These are phyloP conservation scores for Bremia lactucae DNA, from an alignment of 352 stramenopile genomes.

Conservation along the genomic window DNA sequence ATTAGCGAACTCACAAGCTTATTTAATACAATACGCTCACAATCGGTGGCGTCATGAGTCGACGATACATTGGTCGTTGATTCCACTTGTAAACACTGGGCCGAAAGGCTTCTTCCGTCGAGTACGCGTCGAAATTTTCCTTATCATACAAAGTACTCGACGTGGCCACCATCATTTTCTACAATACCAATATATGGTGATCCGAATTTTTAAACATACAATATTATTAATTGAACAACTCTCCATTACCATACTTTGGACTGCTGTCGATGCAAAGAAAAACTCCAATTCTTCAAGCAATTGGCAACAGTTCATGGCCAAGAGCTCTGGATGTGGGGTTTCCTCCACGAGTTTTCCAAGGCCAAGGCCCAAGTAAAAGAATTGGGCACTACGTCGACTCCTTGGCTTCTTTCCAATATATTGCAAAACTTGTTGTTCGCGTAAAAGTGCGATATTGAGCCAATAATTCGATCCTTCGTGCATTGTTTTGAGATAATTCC, in stretches of 20 bases:
- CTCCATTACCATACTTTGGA: conserved; percentile 75
- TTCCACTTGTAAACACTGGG: conserved; percentile 78
- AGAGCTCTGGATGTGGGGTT: conserved; percentile 35
- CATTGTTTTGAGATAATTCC: conserved; percentile 75
- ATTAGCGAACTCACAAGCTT: neutral
- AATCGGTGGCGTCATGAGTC: conserved; percentile 60
- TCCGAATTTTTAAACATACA: neutral
- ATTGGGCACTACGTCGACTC: conserved; percentile 51
- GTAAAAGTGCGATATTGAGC: conserved; percentile 66
- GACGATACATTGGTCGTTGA: conserved; percentile 62
- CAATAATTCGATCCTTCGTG: conserved; percentile 72
- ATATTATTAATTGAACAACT: neutral
- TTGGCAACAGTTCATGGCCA: conserved; percentile 66
- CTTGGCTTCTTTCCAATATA: conserved; percentile 46
- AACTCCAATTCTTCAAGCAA: conserved; percentile 82
- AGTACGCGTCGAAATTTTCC: conserved; percentile 29
- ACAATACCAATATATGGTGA: neutral
- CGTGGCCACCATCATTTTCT: conserved; percentile 82
- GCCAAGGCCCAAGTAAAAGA: conserved; percentile 72
- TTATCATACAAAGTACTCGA: conserved; percentile 52
- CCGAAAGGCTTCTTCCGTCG: conserved; percentile 43
- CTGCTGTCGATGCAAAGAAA: conserved; percentile 61
- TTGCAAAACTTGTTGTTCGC: conserved; percentile 57
- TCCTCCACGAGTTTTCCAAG: conserved; percentile 53
- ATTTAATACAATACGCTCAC: conserved; percentile 19